Base-by-base conservation (phyloP, 495 filamentous ascomycete genomes). In the Ramalina intermedia region DNA sequence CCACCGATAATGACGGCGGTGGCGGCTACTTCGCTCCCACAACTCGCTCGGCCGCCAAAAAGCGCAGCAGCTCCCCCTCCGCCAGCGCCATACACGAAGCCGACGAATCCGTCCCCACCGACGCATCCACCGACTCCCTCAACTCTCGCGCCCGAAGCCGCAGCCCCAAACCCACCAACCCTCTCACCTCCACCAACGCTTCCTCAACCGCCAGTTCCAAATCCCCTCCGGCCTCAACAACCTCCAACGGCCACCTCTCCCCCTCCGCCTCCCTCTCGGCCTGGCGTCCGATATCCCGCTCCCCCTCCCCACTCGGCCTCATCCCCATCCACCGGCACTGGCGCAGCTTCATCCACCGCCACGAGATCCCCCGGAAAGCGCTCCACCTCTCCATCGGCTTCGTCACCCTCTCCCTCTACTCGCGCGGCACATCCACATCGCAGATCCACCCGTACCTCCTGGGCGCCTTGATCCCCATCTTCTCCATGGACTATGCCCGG, bases 341-440 rank as follows among this genome's bases (percentile, higher is more conserved):
- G 60, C 63, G 72, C 54, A 57, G 52, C 49, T 71, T 76, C 47
- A 68, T 72, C 47, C 71, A 73, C 54, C 69, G 70, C 26, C 70
- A 71, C 55, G 73, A 69, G 50, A 72, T 71, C 37, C 66, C 65
- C 2, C 66, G 65, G 38, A 72, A 69, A 44, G 66, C 66, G 17
- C 60, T 69, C 5, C 72, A 99, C 64, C 85, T 96, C 48, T 94
- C 87, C 35, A 96, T 99, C 66, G 91, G 91, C 41, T 96, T 96
- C 68, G 66, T 96, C 26, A 85, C 87, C 11, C 73, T 94, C 14
- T 79, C 80, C 58, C 74, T 95, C 13, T 96, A 96, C 65, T 71
- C 76, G 17, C 75, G 70, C 13, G 89, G 87, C 16, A 70, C 80
- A 13, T 85, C 93, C 55, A 76, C 83, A 2, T 61, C 65, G 5